Percentiles rank a stretch among this genome's conserved stretches.
These are phyloP conservation scores for Coprinopsis cinerea DNA, from an alignment of 768 basidiomycete species.

Conservation along the genomic window DNA sequence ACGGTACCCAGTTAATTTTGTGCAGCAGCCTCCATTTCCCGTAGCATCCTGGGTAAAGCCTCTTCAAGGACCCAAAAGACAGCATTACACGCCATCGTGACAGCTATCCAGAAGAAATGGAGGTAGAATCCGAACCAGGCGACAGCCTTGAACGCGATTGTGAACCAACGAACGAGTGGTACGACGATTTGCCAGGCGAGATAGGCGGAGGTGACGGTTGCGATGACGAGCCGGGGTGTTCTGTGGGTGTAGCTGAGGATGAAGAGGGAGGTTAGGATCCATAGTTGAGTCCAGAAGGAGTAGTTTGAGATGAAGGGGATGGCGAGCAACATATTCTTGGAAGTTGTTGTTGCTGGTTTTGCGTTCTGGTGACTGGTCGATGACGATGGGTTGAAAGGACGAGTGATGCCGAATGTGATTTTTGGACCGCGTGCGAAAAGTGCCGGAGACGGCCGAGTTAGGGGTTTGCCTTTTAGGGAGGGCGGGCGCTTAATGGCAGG, in stretches of 20 bases:
- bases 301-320: not conserved
- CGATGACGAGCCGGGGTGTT: not conserved
- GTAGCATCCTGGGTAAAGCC: not conserved
- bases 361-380: too few species aligned
- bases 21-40: too few species aligned
- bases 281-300: not conserved
- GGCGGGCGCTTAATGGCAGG: too few species aligned
- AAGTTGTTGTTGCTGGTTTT: too few species aligned
- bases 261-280: not conserved
- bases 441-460: too few species aligned
- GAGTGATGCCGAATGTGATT: too few species aligned
- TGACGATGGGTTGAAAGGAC: too few species aligned
- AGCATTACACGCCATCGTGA: not conserved
- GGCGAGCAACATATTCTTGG: not conserved
- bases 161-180: not conserved
- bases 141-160: not conserved
- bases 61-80: not conserved
- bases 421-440: too few species aligned
- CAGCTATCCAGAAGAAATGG: not conserved
- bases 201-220: not conserved
- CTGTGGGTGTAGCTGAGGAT: not conserved
- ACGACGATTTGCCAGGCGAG: not conserved
- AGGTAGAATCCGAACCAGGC: conserved; percentile 1
- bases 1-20: too few species aligned
- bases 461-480: too few species aligned